Evolutionary conservation across 805 yeast genomes (phyloP).

Genomic region (Myxozyma neotropica): DNA sequence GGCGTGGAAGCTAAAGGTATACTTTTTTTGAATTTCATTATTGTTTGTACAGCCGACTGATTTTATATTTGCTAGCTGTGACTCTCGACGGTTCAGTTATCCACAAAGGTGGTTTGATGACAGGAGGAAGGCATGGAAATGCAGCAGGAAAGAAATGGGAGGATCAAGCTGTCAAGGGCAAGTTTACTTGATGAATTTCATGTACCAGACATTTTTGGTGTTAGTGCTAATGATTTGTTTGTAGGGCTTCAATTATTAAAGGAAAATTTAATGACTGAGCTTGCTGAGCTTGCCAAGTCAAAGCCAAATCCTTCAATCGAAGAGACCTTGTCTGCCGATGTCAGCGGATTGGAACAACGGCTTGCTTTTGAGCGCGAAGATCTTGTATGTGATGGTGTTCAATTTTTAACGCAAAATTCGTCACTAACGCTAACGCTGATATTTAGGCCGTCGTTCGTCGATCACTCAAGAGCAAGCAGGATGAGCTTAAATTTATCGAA

Average conservation of each 20-base stretch:
- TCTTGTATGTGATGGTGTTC: constrained; percentile 33
- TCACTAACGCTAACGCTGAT: neutral
- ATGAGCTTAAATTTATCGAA: constrained; percentile 34
- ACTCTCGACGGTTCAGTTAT: constrained; percentile 83
- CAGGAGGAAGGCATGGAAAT: constrained; percentile 75
- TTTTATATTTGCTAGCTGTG: constrained; percentile 49
- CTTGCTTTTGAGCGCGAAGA: constrained; percentile 41
- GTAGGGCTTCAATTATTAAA: constrained; percentile 55
- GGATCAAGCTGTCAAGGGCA: constrained; percentile 45
- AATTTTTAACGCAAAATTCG: neutral
- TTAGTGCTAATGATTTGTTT: constrained; percentile 47
- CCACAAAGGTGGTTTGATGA: constrained; percentile 85
- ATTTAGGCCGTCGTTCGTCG: constrained; percentile 19
- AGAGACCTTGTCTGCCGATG: constrained; percentile 58
- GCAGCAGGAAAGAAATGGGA: constrained; percentile 65
- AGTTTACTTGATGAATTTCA: neutral
- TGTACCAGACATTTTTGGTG: too few relatives aligned
- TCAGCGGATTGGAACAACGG: constrained; percentile 50
- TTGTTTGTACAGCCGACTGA: neutral
- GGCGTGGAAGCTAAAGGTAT: constrained; percentile 55
- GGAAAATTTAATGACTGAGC: constrained; percentile 54
- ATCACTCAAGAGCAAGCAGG: constrained; percentile 39
- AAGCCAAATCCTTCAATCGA: constrained; percentile 60
- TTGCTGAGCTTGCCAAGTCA: constrained; percentile 50
- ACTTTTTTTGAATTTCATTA: neutral